Percentiles rank a stretch among this genome's conserved stretches.
These are phyloP conservation scores for Suhomyces panamericanus DNA, from an alignment of 1,139 yeast genomes.

Conservation along the genomic window DNA sequence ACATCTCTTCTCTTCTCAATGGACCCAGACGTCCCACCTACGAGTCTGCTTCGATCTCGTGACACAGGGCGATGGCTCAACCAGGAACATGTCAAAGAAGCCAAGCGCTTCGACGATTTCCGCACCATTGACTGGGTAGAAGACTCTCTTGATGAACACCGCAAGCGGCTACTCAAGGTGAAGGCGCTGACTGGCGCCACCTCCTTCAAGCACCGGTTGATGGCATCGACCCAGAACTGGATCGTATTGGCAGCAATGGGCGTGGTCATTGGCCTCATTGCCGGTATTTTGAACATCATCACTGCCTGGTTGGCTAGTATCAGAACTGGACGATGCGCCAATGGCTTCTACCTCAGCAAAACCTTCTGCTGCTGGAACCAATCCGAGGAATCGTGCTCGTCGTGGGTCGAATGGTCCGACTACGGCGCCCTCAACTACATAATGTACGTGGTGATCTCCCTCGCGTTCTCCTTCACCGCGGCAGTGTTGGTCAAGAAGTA, in stretches of 20 bases:
- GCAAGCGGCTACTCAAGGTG: conserved; percentile 28
- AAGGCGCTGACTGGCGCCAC: conserved; percentile 16
- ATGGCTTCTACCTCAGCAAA: conserved; percentile 68
- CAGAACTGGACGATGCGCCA: conserved; percentile 73
- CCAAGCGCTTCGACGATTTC: conserved; percentile 57
- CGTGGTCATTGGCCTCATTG: conserved; percentile 71
- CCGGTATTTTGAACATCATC: conserved; percentile 75
- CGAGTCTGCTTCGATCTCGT: conserved; percentile 16
- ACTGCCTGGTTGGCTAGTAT: conserved; percentile 86
- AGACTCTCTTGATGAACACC: conserved; percentile 65
- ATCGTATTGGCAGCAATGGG: conserved; percentile 76
- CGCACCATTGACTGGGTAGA: conserved; percentile 83
- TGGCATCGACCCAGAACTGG: conserved; percentile 67
- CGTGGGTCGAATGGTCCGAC: conserved; percentile 60
- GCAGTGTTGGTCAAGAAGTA: conserved; percentile 66
- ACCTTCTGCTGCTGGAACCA: conserved; percentile 83
- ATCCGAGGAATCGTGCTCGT: conserved; percentile 45
- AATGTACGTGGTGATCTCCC: conserved; percentile 59
- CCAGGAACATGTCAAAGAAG: conserved; percentile 37
- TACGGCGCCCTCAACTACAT: conserved; percentile 51
- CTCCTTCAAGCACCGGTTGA: conserved; percentile 29
- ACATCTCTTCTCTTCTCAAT: neutral
- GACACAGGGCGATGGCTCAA: conserved; percentile 41
- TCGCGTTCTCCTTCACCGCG: conserved; percentile 61
- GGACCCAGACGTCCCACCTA: conserved; percentile 1